phyloP scores from a whole-genome alignment of 1,284 basidiomycete genomes.

The Naganishia sp. region DNA sequence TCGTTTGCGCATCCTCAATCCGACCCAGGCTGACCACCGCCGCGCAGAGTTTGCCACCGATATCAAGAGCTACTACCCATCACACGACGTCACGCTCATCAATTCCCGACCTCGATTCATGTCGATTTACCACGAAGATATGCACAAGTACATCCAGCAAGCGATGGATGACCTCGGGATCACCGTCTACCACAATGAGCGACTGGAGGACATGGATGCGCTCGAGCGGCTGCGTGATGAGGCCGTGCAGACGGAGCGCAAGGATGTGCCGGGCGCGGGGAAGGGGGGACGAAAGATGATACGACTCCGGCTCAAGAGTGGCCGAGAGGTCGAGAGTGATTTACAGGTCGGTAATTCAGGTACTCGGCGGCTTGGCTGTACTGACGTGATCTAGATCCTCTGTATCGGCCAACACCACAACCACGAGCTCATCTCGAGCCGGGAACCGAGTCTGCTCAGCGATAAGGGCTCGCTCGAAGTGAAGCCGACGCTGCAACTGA shows the following conservation, averaged over 20 bases:
- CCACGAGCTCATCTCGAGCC: constrained; percentile 60
- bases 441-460: constrained; percentile 24
- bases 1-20: constrained; percentile 13
- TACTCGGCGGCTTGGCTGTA: background rate
- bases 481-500: constrained; percentile 64
- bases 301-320: constrained; percentile 26
- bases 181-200: constrained; percentile 27
- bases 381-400: constrained; percentile 58
- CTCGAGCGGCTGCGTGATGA: constrained; percentile 29
- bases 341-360: constrained; percentile 58
- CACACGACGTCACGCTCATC: constrained; percentile 55
- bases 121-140: constrained; percentile 53
- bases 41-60: constrained; percentile 56
- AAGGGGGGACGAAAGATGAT: constrained; percentile 29
- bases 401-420: constrained; percentile 77
- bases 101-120: constrained; percentile 56
- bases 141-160: constrained; percentile 49
- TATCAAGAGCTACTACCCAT: constrained; percentile 53
- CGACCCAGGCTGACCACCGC: background rate
- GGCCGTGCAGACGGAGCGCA: constrained; percentile 23
- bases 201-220: constrained; percentile 30
- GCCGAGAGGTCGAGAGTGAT: constrained; percentile 50
- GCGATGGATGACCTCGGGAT: constrained; percentile 25
- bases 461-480: constrained; percentile 59
- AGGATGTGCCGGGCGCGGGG: constrained; percentile 3